Base-by-base conservation (phyloP, 768 basidiomycete species). In the Naganishia antarctica region DNA sequence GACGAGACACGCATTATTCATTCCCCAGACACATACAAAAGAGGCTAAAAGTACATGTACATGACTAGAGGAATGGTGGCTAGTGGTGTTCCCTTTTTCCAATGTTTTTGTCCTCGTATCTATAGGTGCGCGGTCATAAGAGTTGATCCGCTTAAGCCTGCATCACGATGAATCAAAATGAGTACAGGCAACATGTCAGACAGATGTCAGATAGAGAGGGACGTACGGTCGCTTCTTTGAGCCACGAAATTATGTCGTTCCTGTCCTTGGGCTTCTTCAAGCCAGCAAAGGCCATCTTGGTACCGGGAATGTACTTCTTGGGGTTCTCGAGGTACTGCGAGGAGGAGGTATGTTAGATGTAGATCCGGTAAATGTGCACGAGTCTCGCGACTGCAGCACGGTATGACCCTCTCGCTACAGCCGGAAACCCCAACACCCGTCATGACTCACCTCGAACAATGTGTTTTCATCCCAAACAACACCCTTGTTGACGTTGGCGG, bases 181-280 rank as follows among this genome's bases (percentile, higher is more conserved):
- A n/a, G n/a, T n/a, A n/a, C n/a, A n/a, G 32, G 6, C 23, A 11
- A 49, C 9, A 29, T 6, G 29, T 18, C 13, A 7, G 16, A 4
- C 2, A 51, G 16, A 9, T 18, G 37, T 3, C 31, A 26, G 11
- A 1, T 40, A 57, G 53, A 6, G 34, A 31, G 9, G 25, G 16
- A 60, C 44, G 25, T 45, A 60, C 43, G 26, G 46, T 45, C 26
- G 59, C 37, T 16, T 45, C 34, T 16, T 34, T 31, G n/a, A 93
- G 82, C 77, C 82, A 85, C 64, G 91, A 85, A 74, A 97, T 84
- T 73, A 98, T 86, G 81, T 98, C 93, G 77, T 86, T 89, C 81
- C 93, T 87, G 79, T 97, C 93, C 84, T 92, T 91, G 11, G 90
- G 90, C 85, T 97, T 98, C 87, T 97, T 98, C 78, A 98, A 81